phyloP scores from a whole-genome alignment of 2,329 filamentous ascomycete genomes.

The Alternaria incomplexa region DNA sequence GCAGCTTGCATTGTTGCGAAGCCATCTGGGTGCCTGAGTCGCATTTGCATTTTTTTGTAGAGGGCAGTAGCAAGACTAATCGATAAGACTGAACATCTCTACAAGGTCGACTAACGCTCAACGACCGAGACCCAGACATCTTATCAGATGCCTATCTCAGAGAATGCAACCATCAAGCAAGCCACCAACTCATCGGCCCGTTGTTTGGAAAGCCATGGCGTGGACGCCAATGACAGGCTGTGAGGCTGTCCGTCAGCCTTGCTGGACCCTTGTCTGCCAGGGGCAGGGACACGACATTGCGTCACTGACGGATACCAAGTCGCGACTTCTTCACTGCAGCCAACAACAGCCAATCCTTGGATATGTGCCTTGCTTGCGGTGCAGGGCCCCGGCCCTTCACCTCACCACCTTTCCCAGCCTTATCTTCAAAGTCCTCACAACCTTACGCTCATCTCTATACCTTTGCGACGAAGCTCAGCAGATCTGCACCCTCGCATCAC shows the following conservation, averaged over 20 bases:
- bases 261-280: constrained; percentile 21
- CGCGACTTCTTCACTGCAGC: constrained; percentile 31
- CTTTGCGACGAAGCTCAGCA: constrained; percentile 19
- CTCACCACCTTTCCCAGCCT: constrained; percentile 5
- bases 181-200: constrained; percentile 3
- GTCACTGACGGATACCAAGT: constrained; percentile 28
- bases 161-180: background rate
- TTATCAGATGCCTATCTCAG: background rate
- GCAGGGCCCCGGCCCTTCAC: constrained; percentile 14
- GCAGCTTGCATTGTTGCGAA: background rate
- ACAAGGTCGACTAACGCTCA: background rate
- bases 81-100: background rate
- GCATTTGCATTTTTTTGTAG: background rate
- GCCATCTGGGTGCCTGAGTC: background rate
- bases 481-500: constrained; percentile 16
- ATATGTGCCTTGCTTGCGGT: constrained; percentile 30
- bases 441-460: constrained; percentile 2
- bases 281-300: constrained; percentile 28
- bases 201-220: constrained; percentile 15
- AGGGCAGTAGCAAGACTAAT: background rate
- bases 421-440: background rate
- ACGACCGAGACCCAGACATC: background rate
- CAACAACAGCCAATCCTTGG: constrained; percentile 20
- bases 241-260: constrained; percentile 14
- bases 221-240: constrained; percentile 20